Evolutionary conservation across 768 basidiomycete genomes (phyloP), one percentile per base, ranked within the genome.

Genomic region (Psilocybe subaeruginosa): DNA sequence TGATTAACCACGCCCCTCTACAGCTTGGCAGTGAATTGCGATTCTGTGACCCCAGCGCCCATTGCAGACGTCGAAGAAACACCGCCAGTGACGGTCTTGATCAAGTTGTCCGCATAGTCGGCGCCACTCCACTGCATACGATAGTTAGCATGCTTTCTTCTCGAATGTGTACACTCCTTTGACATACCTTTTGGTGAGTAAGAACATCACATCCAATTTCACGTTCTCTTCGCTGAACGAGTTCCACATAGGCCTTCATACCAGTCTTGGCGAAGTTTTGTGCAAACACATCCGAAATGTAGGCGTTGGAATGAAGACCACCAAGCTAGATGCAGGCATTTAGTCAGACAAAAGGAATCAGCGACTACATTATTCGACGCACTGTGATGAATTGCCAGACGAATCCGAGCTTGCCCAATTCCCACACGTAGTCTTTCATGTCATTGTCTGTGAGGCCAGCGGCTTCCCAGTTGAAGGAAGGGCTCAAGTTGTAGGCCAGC

Each of bases 341-440:
- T 39, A 62, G 59, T 64, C 37, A 59, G 58, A 8, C 52, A 6
- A 19, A 49, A 16, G 54, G 12, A 56, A 61, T 33, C 14, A 33
- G 0, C 23, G 17, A 19, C 8, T 14, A 61, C 7, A 35, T 47
- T 3, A 39, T 51, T 54, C 6, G 30, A 67, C 91, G 69, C 54
- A 95, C 93, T 67, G 96, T 97, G 76, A 98, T 97, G 80, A 99
- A 99, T 75, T 99, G 96, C 95, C 96, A 99, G 68, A 95, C 90
- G 76, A 98, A 99, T 37, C 96, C 96, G 50, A 97, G 86, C 80
- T 91, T 96, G 50, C 93, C 97, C 27, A 99, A 82, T 69, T 93
- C 84, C 97, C 96, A 97, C 39, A 98, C 85, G 72, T 85, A 99
- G 41, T 82, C 77, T 74, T 92, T 83, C 94, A 94, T 99, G 66